Evolutionary conservation across 108 stramenopile species (phyloP).

Genomic region (Mediolabrus comicus): DNA sequence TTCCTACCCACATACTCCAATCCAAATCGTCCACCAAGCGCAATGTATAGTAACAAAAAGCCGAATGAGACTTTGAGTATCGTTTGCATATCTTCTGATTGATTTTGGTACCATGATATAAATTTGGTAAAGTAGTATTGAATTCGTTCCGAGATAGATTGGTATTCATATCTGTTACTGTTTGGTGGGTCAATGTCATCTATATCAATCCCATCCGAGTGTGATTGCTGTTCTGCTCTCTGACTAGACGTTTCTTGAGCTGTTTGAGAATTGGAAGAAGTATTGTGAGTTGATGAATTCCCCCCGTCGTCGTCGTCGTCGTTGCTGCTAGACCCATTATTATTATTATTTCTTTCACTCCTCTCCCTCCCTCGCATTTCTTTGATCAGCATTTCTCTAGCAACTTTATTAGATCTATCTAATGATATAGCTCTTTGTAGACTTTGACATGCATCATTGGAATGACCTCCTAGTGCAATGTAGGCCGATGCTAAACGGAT

Average conservation of each 20-base stretch:
- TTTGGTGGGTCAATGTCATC: slow-evolving; percentile 15
- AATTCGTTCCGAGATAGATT: slow-evolving; percentile 45
- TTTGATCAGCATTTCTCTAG: slow-evolving; percentile 68
- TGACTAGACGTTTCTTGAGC: neutral
- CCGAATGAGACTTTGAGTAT: slow-evolving; percentile 53
- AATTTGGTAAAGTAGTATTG: slow-evolving; percentile 28
- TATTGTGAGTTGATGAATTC: neutral
- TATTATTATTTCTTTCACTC: slow-evolving; percentile 7
- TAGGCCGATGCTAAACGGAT: slow-evolving; percentile 77
- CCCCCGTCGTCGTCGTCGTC: neutral
- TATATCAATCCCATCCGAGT: no score
- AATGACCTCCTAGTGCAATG: slow-evolving; percentile 69
- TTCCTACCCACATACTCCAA: slow-evolving; percentile 37
- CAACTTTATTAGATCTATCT: slow-evolving; percentile 59
- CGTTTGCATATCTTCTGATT: slow-evolving; percentile 58
- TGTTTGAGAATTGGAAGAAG: neutral
- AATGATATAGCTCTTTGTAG: slow-evolving; percentile 69
- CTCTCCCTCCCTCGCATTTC: slow-evolving; percentile 57
- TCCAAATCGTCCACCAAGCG: slow-evolving; percentile 83
- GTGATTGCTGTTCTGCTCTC: slow-evolving; percentile 17
- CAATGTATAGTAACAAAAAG: slow-evolving; percentile 65
- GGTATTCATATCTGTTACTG: slow-evolving; percentile 2
- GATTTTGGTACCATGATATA: slow-evolving; percentile 52
- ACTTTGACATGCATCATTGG: slow-evolving; percentile 82
- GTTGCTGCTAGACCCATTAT: slow-evolving; percentile 1